phyloP scores from a whole-genome alignment of 129 eudicot genomes.

The Flaveria trinervia region DNA sequence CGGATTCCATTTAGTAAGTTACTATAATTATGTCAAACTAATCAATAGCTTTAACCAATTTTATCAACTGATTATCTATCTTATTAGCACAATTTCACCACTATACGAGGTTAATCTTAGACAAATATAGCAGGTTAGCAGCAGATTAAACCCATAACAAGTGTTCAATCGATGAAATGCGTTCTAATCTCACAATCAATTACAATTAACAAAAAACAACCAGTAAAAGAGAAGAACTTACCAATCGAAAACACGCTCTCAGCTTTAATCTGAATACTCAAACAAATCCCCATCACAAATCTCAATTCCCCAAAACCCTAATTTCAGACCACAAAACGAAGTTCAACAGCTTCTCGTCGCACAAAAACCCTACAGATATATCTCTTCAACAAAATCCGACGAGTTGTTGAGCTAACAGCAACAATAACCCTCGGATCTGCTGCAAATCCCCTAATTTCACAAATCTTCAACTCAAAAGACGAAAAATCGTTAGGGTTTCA shows the following conservation, averaged over 20 bases:
- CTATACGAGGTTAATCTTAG: neutral
- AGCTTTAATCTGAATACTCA: slow-evolving; percentile 68
- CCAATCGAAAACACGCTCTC: slow-evolving; percentile 55
- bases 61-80: neutral
- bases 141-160: slow-evolving; percentile 8
- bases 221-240: slow-evolving; percentile 11
- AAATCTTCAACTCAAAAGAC: slow-evolving; percentile 9
- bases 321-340: slow-evolving; percentile 14
- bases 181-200: neutral
- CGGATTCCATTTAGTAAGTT: neutral
- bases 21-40: neutral
- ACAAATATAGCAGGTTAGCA: neutral
- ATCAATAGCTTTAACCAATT: neutral
- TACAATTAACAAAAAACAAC: slow-evolving; percentile 22
- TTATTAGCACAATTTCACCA: neutral
- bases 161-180: neutral
- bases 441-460: slow-evolving; percentile 13
- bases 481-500: slow-evolving; percentile 14
- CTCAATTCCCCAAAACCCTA: slow-evolving; percentile 13
- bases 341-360: neutral
- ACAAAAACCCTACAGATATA: slow-evolving; percentile 16
- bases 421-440: slow-evolving; percentile 37
- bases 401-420: slow-evolving; percentile 24
- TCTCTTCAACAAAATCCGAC: slow-evolving; percentile 34
- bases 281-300: slow-evolving; percentile 73